Evolutionary conservation across 2,329 filamentous ascomycete species (phyloP).

Genomic region (Alternaria sp.): DNA sequence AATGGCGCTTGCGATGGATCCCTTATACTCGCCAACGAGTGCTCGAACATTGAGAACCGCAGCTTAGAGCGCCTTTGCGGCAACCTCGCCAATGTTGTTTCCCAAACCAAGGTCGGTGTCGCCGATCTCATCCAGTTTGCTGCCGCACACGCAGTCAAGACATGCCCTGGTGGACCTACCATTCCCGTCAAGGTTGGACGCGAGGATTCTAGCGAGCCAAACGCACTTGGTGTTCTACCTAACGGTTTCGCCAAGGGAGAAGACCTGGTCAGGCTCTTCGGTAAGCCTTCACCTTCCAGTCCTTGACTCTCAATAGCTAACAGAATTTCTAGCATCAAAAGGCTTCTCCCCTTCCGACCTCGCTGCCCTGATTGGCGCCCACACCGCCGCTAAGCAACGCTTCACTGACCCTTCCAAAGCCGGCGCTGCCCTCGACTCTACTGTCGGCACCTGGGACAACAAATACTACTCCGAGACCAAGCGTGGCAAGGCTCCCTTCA

Average conservation of each 20-base stretch:
- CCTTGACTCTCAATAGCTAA: neutral
- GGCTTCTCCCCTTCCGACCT: conserved; percentile 51
- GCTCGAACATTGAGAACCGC: conserved; percentile 51
- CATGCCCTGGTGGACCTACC: conserved; percentile 48
- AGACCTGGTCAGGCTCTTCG: conserved; percentile 44
- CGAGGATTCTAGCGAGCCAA: conserved; percentile 39
- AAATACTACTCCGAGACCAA: conserved; percentile 49
- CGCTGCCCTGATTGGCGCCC: conserved; percentile 52
- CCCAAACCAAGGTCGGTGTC: conserved; percentile 50
- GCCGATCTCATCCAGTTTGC: conserved; percentile 52
- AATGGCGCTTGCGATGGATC: conserved; percentile 50
- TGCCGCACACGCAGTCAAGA: conserved; percentile 50
- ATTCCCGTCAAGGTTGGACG: conserved; percentile 47
- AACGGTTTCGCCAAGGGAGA: conserved; percentile 20
- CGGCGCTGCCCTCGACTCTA: conserved; percentile 45
- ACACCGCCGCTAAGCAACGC: conserved; percentile 47
- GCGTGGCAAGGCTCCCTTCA: conserved; percentile 41
- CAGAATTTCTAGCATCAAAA: conserved; percentile 35
- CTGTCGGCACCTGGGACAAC: conserved; percentile 50
- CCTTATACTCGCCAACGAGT: conserved; percentile 49
- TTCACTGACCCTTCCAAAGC: conserved; percentile 34
- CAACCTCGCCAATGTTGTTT: conserved; percentile 53
- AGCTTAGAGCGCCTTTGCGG: conserved; percentile 57
- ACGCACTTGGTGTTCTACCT: conserved; percentile 39
- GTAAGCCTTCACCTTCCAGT: conserved; percentile 16